Base-by-base conservation (phyloP, 306 rosid genomes). In the Trifolium subterraneum region DNA sequence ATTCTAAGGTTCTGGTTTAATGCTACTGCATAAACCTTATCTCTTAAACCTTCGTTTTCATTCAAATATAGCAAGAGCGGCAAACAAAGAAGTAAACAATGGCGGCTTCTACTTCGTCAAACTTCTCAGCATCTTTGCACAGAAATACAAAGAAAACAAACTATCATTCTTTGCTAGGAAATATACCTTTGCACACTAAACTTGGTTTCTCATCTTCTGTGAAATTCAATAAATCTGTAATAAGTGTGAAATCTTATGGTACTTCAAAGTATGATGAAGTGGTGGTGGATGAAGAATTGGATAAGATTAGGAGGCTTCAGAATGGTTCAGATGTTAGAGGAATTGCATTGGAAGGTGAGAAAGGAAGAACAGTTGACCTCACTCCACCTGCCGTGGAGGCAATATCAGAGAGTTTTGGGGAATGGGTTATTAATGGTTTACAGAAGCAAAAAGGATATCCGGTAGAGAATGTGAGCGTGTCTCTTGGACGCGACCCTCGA, bases 311-410 rank as follows among this genome's bases (percentile, higher is more conserved):
- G 77, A 82, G 98, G 86, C 96, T 93, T 22, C 98, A 93, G 75
- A 93, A 93, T 5, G 98, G 98, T 51, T 88, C 98, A 4, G 98
- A 93, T 22, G 91, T 93, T 72, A 86, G 96, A 39, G 97, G 97
- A 54, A 92, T 89, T 73, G 97, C 97, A 16, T 13, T 93, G 87
- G 86, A 81, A 64, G 97, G 98, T 4, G 98, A 93, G 81, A 89
- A 80, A 78, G 90, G 93, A 2, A 82, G 98, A 80, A 42, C 44
- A 8, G 94, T 91, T 65, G 89, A 91, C 65, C 87, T 93, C 11
- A 85, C 88, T 7, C 92, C 88, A 3, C 87, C 97, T 0, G 91
- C 96, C 2, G 89, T 88, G 58, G 96, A 91, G 75, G 96, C 98
- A 8, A 84, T 93, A 12, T 84, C 91, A 0, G 90, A 91, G 89